phyloP scores from a whole-genome alignment of 2,329 filamentous ascomycete genomes.

The Aureobasidium namibiae region DNA sequence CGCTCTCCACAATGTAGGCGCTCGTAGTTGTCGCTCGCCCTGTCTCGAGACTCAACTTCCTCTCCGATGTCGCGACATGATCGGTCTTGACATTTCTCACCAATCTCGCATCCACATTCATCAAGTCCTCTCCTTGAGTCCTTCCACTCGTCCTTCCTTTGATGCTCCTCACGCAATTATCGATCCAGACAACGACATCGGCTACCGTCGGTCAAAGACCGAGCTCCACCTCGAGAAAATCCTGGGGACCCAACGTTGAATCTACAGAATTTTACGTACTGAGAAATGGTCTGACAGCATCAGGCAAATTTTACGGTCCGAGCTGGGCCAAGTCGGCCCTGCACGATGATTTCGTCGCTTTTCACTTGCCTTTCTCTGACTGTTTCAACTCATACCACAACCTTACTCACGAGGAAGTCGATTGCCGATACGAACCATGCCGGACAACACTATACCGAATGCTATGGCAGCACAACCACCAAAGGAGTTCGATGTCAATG shows the following conservation, averaged over 20 bases:
- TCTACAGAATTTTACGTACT: neutral
- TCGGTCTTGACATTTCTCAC: neutral
- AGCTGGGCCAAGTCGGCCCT: neutral
- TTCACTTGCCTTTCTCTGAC: slow-evolving; percentile 8
- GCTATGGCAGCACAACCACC: neutral
- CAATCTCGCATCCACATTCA: neutral
- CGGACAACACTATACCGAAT: neutral
- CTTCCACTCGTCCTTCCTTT: neutral
- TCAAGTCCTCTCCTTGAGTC: no score
- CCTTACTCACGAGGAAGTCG: neutral
- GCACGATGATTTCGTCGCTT: slow-evolving; percentile 3
- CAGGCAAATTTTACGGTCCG: slow-evolving; percentile 5
- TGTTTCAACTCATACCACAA: neutral
- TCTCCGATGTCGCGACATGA: neutral
- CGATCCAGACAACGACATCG: neutral
- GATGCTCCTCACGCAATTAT: neutral
- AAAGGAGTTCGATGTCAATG: neutral
- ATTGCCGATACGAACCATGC: neutral
- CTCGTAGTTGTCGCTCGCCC: neutral
- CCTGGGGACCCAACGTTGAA: neutral
- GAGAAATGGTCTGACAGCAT: neutral
- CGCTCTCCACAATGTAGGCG: no score
- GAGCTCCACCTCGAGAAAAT: neutral
- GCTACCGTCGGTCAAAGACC: neutral
- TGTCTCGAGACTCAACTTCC: neutral